Conservation (phyloP, 495 filamentous ascomycete species). For the Parathielavia appendiculata region DNA sequence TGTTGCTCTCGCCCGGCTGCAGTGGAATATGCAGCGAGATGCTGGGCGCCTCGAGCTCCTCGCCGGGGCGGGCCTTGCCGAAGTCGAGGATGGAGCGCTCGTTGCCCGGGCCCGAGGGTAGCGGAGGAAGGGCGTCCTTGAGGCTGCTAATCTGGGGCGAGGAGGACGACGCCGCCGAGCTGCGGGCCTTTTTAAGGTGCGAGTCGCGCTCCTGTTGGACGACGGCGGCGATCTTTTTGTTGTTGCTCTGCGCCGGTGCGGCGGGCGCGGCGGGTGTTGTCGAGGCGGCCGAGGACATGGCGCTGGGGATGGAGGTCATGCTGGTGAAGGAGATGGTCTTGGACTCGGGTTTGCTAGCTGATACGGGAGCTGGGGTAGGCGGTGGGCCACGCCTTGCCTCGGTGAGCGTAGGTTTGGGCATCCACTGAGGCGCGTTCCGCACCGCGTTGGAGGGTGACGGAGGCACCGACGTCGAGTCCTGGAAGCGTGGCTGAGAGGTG, state of each 20-base stretch:
- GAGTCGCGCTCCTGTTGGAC: slow-evolving; percentile 34
- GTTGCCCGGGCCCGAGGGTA: slow-evolving; percentile 25
- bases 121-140: slow-evolving; percentile 38
- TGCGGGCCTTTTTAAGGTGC: slow-evolving; percentile 37
- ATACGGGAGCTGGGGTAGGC: slow-evolving; percentile 26
- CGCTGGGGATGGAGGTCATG: slow-evolving; percentile 24
- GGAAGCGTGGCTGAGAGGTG: slow-evolving; percentile 25
- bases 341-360: slow-evolving; percentile 20
- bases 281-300: slow-evolving; percentile 7
- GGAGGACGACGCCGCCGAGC: slow-evolving; percentile 31
- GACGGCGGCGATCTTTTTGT: slow-evolving; percentile 31
- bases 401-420: slow-evolving; percentile 32
- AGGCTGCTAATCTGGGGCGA: slow-evolving; percentile 38
- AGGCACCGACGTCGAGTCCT: slow-evolving; percentile 30
- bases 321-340: slow-evolving; percentile 40
- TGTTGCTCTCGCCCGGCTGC: slow-evolving; percentile 65
- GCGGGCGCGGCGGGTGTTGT: slow-evolving; percentile 11
- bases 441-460: slow-evolving; percentile 29
- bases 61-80: slow-evolving; percentile 44
- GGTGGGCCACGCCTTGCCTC: slow-evolving; percentile 35
- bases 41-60: slow-evolving; percentile 58
- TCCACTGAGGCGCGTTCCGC: slow-evolving; percentile 28
- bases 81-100: slow-evolving; percentile 50
- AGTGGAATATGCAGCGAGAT: slow-evolving; percentile 81
- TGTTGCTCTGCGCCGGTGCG: slow-evolving; percentile 21